Base-by-base conservation (phyloP, 164 flowering plant species). In the Litsea cubeba region DNA sequence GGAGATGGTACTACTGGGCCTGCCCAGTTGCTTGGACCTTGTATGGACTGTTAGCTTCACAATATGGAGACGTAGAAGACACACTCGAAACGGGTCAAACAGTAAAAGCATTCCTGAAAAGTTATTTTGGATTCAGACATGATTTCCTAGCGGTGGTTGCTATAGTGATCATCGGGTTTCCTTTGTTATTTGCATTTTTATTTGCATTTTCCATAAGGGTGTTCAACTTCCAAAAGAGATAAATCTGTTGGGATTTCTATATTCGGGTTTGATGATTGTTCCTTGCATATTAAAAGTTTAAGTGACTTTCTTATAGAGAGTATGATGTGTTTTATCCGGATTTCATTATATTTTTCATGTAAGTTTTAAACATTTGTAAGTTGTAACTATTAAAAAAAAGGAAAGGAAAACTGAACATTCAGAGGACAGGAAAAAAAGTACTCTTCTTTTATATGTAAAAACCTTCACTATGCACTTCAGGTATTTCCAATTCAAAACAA, bases 1-100 rank as follows among this genome's bases (percentile, higher is more conserved):
- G 90, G 90, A 85, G 86, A 76, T 87, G 90, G 88, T 83, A 84
- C 75, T 85, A 84, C 26, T 85, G 83, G 77, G 69, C 77, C 23
- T 76, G 76, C 69, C 90, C 90, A 0, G 62, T 84, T 20, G 57
- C 90, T 7, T 87, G 89, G 89, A 85, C 86, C 50, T 65, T 88
- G 60, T 86, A 88, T 54, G 91, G 91, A 60, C 72, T 88, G 65
- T 75, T 83, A 50, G 79, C 60, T 24, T 83, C 91, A 5, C 91
- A 87, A 65, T 86, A 76, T 72, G 87, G 83, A 51, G 89, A 88
- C 54, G 6, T 85, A 28, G 32, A 73, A 23, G 40, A 80, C 11
- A 58, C 35, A 12, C 11, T 12, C 23, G 65, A 77, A 1, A 25
- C 70, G 0, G 62, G 64, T 22, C 71, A 57, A 20, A 72, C 81